phyloP scores from a whole-genome alignment of 805 yeast species.

The Ogataea angusta region DNA sequence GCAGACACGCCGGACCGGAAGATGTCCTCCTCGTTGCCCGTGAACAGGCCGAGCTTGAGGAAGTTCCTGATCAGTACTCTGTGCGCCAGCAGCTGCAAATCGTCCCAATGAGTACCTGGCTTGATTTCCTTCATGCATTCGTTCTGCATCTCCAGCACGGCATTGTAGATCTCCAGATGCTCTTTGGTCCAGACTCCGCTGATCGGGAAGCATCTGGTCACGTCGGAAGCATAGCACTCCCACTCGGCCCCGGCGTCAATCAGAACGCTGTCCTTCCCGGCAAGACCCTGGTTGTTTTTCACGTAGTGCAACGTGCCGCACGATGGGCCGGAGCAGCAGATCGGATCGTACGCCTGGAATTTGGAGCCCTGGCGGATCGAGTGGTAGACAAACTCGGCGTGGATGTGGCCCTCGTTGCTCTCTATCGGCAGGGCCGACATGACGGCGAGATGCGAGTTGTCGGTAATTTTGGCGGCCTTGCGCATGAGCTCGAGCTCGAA shows the following conservation, averaged over 20 bases:
- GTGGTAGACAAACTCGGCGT: conserved; percentile 93
- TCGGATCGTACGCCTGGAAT: conserved; percentile 86
- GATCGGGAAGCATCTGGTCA: conserved; percentile 92
- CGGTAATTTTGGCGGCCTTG: conserved; percentile 81
- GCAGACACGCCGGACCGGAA: conserved; percentile 67
- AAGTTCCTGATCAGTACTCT: conserved; percentile 69
- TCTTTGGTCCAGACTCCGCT: conserved; percentile 87
- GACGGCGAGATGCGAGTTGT: conserved; percentile 83
- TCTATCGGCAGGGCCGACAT: conserved; percentile 92
- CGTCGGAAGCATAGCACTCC: conserved; percentile 89
- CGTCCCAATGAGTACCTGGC: conserved; percentile 87
- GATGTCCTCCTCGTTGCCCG: conserved; percentile 55
- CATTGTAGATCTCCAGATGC: conserved; percentile 74
- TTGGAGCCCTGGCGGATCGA: conserved; percentile 93
- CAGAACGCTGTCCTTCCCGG: conserved; percentile 61
- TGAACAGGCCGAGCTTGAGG: conserved; percentile 72
- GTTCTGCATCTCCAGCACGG: conserved; percentile 80
- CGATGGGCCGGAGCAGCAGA: conserved; percentile 89
- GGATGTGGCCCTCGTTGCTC: conserved; percentile 83
- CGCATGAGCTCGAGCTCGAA: conserved; percentile 74
- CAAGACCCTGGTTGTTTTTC: conserved; percentile 66
- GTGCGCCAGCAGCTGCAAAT: conserved; percentile 78
- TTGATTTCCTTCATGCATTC: conserved; percentile 66
- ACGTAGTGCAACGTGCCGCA: conserved; percentile 91
- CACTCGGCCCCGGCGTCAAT: conserved; percentile 98